A percentile compares a stretch with the other conserved stretches of the same genome.
Evolutionary conservation across 352 stramenopile species (phyloP).

Genomic region (Pythium utonaiense): DNA sequence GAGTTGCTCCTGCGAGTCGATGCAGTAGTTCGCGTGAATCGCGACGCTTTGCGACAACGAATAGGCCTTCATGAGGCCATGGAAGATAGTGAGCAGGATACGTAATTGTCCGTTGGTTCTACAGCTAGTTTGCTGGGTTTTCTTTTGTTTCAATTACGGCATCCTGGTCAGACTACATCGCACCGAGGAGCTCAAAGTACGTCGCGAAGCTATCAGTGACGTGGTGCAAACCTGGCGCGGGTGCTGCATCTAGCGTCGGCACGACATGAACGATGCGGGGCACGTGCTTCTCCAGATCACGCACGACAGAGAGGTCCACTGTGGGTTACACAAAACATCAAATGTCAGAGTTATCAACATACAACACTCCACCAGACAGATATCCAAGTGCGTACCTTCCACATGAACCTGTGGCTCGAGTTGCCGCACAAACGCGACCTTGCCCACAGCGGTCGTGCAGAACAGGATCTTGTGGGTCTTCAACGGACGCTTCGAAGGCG

Average conservation of each 20-base stretch:
- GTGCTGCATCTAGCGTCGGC: slow-evolving; percentile 23
- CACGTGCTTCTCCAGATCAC: slow-evolving; percentile 74
- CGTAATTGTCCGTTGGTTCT: not conserved
- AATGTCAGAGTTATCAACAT: no score
- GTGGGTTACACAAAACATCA: no score
- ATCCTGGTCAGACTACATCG: slow-evolving; percentile 14
- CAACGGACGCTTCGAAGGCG: slow-evolving; percentile 29
- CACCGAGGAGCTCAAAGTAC: slow-evolving; percentile 64
- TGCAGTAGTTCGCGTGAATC: slow-evolving; percentile 23
- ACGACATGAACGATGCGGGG: slow-evolving; percentile 64
- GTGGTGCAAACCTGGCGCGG: slow-evolving; percentile 38
- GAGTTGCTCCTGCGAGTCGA: slow-evolving; percentile 64
- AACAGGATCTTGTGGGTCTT: slow-evolving; percentile 78
- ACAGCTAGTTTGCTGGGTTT: not conserved
- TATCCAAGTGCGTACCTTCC: slow-evolving; percentile 52
- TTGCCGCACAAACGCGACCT: slow-evolving; percentile 85
- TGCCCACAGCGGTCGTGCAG: slow-evolving; percentile 69
- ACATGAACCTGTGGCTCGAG: slow-evolving; percentile 80
- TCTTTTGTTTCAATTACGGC: no score
- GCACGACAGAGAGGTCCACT: slow-evolving; percentile 57
- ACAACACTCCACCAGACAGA: no score
- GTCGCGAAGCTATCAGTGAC: slow-evolving; percentile 58
- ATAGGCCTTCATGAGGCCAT: not conserved
- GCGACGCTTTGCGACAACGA: slow-evolving; percentile 2
- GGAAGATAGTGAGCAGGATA: slow-evolving; percentile 7